Evolutionary conservation across 1,139 yeast species (phyloP), one percentile per base, ranked within the genome.

Genomic region (Hyphopichia wangnamkhiaoensis): DNA sequence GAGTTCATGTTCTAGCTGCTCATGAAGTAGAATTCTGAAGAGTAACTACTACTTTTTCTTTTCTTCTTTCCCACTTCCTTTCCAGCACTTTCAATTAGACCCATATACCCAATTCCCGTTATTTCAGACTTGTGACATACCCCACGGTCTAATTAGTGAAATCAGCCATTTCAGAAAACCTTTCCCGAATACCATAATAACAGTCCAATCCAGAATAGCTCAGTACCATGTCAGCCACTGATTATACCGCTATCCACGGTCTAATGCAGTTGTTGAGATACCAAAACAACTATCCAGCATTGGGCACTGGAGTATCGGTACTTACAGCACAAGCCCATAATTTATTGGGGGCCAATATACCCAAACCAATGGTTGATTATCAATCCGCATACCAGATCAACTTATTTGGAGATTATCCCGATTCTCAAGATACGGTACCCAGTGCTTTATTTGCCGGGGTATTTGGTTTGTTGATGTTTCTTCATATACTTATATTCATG

Each of bases 361-460:
- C 84, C 1, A 42, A 40, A 1, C 57, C 49, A 0, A 48, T 80
- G 20, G 46, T 68, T 9, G 46, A 58, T 0, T 70, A 69, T 39
- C 67, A 71, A 2, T 48, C 64, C 3, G 60, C 61, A 12, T 44
- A 61, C 4, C 79, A 82, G 49, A 76, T 74, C 37, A 74, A 77
- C 8, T 59, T 79, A 33, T 83, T 84, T 62, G 94, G 94, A 8
- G 80, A 76, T 27, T 85, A 83, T 56, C 90, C 93, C 3, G 53
- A 52, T n/a, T 35, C 41, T 12, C 52, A 50, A 14, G 94, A 85
- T 55, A 51, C 73, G 16, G 89, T 81, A 1, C 93, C 91, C 4
- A 65, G 79, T 37, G 76, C 80, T 1, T 53, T 84, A 0, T 84
- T 85, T 52, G 49, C 74, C 2, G 86, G 76, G 2, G 58, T 80